Conservation (phyloP, 306 rosid species). For the Quercus ilex region DNA sequence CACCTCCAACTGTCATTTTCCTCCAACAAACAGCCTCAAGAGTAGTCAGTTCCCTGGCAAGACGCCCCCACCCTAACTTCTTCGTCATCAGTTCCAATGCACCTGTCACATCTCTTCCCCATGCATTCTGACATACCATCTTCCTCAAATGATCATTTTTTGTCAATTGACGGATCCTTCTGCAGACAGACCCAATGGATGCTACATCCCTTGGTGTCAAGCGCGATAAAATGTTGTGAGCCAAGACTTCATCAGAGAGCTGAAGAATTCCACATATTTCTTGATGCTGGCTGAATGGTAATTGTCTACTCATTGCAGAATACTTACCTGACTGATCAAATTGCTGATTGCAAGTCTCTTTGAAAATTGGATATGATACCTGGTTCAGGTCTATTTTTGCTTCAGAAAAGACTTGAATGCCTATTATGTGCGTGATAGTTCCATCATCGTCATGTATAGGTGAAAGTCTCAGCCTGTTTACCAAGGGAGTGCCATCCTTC, state of each 20-base stretch:
- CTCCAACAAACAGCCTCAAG: conserved; percentile 98
- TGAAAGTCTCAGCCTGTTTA: conserved; percentile 72
- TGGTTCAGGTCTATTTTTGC: conserved; percentile 72
- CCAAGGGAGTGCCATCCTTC: conserved; percentile 89
- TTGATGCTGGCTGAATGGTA: conserved; percentile 44
- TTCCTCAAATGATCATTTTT: conserved; percentile 91
- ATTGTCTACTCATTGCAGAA: conserved; percentile 37
- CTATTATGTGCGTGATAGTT: conserved; percentile 76
- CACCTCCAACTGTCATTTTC: conserved; percentile 83
- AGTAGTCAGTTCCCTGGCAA: conserved; percentile 83
- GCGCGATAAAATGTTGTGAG: conserved; percentile 88
- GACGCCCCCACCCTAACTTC: conserved; percentile 96
- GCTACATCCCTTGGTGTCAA: conserved; percentile 98
- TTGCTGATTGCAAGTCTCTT: conserved; percentile 62
- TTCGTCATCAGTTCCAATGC: conserved; percentile 85
- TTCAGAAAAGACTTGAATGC: conserved; percentile 86
- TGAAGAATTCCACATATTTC: conserved; percentile 86
- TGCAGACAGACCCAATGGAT: conserved; percentile 96
- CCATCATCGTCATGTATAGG: conserved; percentile 90
- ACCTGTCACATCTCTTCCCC: conserved; percentile 97
- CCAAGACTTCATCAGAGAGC: conserved; percentile 96
- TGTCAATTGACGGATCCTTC: conserved; percentile 82
- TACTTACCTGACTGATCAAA: conserved; percentile 37
- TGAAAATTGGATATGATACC: conserved; percentile 88
- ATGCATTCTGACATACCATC: conserved; percentile 98